Evolutionary conservation across 2,329 filamentous ascomycete genomes (phyloP), one percentile per base, ranked within the genome.

Genomic region (Parascedosporium putredinis): DNA sequence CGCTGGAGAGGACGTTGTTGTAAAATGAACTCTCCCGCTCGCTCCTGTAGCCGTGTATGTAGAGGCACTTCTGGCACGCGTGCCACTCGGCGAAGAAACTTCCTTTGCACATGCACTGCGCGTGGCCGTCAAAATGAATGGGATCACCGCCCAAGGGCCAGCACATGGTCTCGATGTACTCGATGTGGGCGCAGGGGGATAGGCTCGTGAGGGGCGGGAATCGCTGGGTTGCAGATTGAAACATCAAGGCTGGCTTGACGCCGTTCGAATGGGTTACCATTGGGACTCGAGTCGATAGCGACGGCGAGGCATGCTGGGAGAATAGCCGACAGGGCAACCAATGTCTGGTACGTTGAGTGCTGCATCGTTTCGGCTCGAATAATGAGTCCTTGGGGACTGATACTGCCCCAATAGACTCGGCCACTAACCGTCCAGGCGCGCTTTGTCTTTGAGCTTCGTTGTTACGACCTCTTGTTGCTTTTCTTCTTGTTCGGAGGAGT

Each of bases 61-160:
- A 60, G 12, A 70, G 60, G 54, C 69, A 74, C 27, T 62, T 52
- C 27, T 68, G 64, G 57, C 69, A 73, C 47, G 61, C 65, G 8
- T 59, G 49, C 67, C 69, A 72, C 52, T 71, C 66, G 24, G 53
- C 33, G 58, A 73, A 73, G 61, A 64, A 71, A 50, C 61, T 64
- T 33, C 69, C 66, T 8, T 57, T 58, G 59, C 70, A 74, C 61
- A 71, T 67, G 58, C 69, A 69, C 55, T 61, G 53, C 40, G 60
- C 60, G 53, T 67, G 61, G 20, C 55, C 60, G 38, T 56, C 52
- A 47, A 52, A 52, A 51, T 60, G 50, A 18, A 56, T 47, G 5
- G 58, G 31, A 3, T 55, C 45, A 2, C 58, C 61, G 43, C 60
- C 59, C 45, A 62, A 63, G 51, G 61, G 58, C 27, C 50, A 48